Evolutionary conservation across 2,329 filamentous ascomycete genomes (phyloP).

Genomic region (Fusarium staphyleae): DNA sequence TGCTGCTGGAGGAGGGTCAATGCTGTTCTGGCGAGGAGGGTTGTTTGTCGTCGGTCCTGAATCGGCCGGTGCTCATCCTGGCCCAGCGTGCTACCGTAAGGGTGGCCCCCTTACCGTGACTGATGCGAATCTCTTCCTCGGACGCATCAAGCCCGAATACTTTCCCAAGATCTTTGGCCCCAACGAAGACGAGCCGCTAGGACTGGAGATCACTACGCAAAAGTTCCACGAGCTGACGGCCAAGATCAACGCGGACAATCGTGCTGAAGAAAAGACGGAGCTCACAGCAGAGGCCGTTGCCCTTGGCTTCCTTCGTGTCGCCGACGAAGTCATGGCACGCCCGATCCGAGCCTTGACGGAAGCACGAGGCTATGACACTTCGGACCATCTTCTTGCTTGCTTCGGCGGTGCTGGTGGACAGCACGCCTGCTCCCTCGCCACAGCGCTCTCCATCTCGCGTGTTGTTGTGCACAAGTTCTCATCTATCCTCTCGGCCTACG

Average conservation of each 20-base stretch:
- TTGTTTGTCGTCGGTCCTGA: slow-evolving; percentile 77
- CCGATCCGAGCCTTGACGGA: slow-evolving; percentile 48
- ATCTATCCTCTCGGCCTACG: slow-evolving; percentile 54
- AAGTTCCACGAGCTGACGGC: slow-evolving; percentile 53
- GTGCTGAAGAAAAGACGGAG: background rate
- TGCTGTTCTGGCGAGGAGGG: slow-evolving; percentile 74
- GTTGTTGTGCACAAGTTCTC: slow-evolving; percentile 54
- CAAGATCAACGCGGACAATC: slow-evolving; percentile 50
- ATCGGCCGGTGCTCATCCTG: slow-evolving; percentile 73
- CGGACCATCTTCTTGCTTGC: slow-evolving; percentile 47
- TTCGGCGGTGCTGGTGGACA: slow-evolving; percentile 49
- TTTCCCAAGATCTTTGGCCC: slow-evolving; percentile 78
- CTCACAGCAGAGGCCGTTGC: slow-evolving; percentile 48
- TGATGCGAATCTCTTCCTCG: slow-evolving; percentile 74
- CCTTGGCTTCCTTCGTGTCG: slow-evolving; percentile 48
- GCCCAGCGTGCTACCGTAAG: slow-evolving; percentile 77
- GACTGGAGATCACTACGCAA: slow-evolving; percentile 49
- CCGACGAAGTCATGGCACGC: slow-evolving; percentile 47
- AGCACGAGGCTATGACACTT: slow-evolving; percentile 46
- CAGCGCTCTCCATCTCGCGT: slow-evolving; percentile 48
- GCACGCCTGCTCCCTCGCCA: slow-evolving; percentile 51
- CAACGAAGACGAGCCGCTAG: slow-evolving; percentile 65
- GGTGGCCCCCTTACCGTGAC: slow-evolving; percentile 75
- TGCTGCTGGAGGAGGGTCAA: slow-evolving; percentile 76
- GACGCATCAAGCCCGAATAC: slow-evolving; percentile 66